Conservation (phyloP, 306 rosid species). For the Castanospermum australe region DNA sequence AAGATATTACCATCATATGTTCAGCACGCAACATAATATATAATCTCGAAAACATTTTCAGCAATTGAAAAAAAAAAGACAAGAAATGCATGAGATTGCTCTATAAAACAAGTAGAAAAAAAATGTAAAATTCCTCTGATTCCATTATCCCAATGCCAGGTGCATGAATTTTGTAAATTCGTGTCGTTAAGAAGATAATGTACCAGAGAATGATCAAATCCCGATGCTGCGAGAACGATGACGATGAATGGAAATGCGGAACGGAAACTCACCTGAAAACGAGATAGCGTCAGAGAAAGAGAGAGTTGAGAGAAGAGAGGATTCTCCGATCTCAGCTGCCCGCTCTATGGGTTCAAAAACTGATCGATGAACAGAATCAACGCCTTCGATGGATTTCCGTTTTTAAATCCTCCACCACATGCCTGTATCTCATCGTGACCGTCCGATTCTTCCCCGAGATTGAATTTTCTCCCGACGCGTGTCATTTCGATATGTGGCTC, state of each 20-base stretch:
- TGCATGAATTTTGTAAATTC: not conserved
- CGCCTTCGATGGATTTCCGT: constrained; percentile 7
- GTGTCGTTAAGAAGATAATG: not conserved
- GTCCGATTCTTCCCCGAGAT: constrained; percentile 9
- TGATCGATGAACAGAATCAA: not conserved
- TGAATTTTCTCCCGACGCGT: constrained; percentile 36
- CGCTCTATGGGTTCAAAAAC: constrained; percentile 43
- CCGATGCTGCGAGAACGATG: not conserved
- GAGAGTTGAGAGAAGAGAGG: not conserved
- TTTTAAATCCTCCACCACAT: constrained; percentile 28
- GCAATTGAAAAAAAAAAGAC: not conserved
- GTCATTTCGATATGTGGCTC: constrained; percentile 17
- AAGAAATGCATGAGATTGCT: not conserved
- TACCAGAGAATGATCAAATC: no score
- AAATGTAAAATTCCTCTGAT: not conserved
- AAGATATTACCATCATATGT: not conserved
- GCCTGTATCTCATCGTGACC: not conserved
- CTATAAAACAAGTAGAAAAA: not conserved
- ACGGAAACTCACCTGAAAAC: constrained; percentile 36
- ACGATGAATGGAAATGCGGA: not conserved
- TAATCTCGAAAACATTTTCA: not conserved
- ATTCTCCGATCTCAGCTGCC: constrained; percentile 33
- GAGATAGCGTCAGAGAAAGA: not conserved
- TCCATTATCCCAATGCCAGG: not conserved
- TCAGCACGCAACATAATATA: not conserved